These are phyloP conservation scores for Scolecobasidium constrictum DNA, from an alignment of 2,329 filamentous ascomycete genomes.

Conservation along the genomic window DNA sequence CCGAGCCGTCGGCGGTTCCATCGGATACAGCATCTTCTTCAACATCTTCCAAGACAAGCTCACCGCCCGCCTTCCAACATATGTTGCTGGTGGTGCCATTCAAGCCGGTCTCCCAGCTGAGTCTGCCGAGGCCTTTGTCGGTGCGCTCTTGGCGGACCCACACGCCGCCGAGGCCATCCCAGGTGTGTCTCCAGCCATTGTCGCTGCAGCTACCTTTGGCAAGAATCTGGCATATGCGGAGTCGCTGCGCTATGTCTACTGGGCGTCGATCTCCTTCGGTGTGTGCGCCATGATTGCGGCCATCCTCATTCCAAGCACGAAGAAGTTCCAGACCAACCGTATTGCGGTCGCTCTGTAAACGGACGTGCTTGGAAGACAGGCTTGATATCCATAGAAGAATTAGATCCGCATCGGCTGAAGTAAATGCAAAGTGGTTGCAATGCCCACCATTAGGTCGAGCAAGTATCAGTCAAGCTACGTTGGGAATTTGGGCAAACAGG, in stretches of 20 bases:
- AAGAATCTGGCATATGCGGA: slow-evolving; percentile 10
- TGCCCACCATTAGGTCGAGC: too few species aligned
- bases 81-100: slow-evolving; percentile 6
- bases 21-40: slow-evolving; percentile 11
- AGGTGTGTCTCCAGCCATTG: slow-evolving; percentile 7
- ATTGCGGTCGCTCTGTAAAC: slow-evolving; percentile 10
- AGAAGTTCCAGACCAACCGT: slow-evolving; percentile 11
- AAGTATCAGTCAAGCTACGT: too few species aligned
- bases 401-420: too few species aligned
- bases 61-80: slow-evolving; percentile 5
- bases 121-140: slow-evolving; percentile 6
- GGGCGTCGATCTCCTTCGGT: slow-evolving; percentile 11
- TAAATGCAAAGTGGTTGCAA: too few species aligned
- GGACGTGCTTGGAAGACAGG: too few species aligned
- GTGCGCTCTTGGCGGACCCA: slow-evolving; percentile 1
- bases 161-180: not conserved
- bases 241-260: slow-evolving; percentile 11
- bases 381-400: too few species aligned
- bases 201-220: slow-evolving; percentile 9
- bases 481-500: not conserved
- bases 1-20: slow-evolving; percentile 10
- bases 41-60: slow-evolving; percentile 11
- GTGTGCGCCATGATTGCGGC: slow-evolving; percentile 4
- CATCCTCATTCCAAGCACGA: slow-evolving; percentile 9
- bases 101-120: slow-evolving; percentile 9